Evolutionary conservation across 805 yeast genomes (phyloP).

Genomic region (Cyberlindnera xylosilytica): DNA sequence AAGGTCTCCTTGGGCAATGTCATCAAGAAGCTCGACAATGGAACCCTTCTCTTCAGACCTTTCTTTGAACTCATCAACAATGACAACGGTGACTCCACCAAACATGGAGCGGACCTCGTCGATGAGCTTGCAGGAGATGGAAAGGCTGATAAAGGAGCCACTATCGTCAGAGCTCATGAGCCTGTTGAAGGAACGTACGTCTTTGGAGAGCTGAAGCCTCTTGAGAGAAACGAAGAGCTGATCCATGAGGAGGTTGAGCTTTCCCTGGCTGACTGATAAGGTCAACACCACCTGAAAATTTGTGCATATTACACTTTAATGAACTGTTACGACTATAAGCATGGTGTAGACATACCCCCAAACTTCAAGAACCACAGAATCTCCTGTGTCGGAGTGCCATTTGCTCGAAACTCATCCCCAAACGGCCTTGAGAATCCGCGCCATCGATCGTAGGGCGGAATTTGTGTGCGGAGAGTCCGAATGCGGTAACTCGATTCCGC

Average conservation of each 20-base stretch:
- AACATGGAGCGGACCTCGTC: not conserved
- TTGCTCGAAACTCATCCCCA: no score
- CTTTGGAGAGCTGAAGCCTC: slow-evolving; percentile 20
- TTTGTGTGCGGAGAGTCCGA: slow-evolving; percentile 4
- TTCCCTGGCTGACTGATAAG: slow-evolving; percentile 12
- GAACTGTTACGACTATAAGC: slow-evolving; percentile 12
- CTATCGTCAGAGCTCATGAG: not conserved
- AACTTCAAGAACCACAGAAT: no score
- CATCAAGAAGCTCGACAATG: slow-evolving; percentile 25
- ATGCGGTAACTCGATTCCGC: slow-evolving; percentile 10
- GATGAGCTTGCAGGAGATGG: not conserved
- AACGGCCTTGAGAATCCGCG: no score
- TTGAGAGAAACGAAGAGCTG: slow-evolving; percentile 14
- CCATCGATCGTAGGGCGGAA: slow-evolving; percentile 5
- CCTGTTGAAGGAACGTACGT: slow-evolving; percentile 5
- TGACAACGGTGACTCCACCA: not conserved
- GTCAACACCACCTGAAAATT: no score
- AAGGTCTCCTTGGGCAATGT: slow-evolving; percentile 24
- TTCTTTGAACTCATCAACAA: slow-evolving; percentile 25
- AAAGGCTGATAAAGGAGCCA: not conserved
- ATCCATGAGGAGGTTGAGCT: slow-evolving; percentile 19
- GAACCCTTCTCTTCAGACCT: slow-evolving; percentile 24
- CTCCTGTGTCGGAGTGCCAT: no score
- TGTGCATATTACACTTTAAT: not conserved
- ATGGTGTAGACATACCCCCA: not conserved